Evolutionary conservation across 805 yeast genomes (phyloP), one percentile per base, ranked within the genome.

Genomic region (Pichia kluyveri): DNA sequence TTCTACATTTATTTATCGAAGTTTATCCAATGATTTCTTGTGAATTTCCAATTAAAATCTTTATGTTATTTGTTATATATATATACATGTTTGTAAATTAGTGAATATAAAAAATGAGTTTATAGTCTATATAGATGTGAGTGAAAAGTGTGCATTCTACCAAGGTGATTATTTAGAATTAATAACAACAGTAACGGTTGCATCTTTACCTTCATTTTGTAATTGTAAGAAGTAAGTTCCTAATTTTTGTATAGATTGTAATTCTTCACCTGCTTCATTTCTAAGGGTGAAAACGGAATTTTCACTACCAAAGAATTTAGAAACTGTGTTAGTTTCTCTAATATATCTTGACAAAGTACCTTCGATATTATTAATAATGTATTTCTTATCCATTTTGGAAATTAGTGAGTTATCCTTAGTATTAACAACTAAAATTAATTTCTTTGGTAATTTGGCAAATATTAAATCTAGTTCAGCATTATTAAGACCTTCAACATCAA

Each of bases 381-480:
- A 46, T 11, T 18, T 27, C 4, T 34, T 39, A 11, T 44, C 34
- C 19, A 53, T 40, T 6, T 59, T 51, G 9, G 58, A 54, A 14
- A 47, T 46, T 18, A 60, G 46, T 2, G 41, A 30, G 8, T 51
- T 52, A 19, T 53, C 54, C 5, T 46, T 47, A 5, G 65, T 31
- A 26, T 58, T 63, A 41, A 57, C 56, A 17, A 56, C 51, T 41
- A 63, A 52, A n/a, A 60, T 47, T 26, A 64, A 47, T 44, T 52
- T 59, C 52, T 54, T 57, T 43, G 68, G 67, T 23, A 62, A 52
- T 18, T 55, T 55, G 2, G 56, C 47, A 26, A 59, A 47, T 18
- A 61, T 53, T n/a, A 53, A 50, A 14, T 54, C 55, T 31, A 38
- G 50, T 19, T 61, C 56, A 11, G 51, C 40, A 11, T 56, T 54